These are phyloP conservation scores for Cladophialophora chaetospira DNA, from an alignment of 2,329 filamentous ascomycete genomes.

Conservation along the genomic window DNA sequence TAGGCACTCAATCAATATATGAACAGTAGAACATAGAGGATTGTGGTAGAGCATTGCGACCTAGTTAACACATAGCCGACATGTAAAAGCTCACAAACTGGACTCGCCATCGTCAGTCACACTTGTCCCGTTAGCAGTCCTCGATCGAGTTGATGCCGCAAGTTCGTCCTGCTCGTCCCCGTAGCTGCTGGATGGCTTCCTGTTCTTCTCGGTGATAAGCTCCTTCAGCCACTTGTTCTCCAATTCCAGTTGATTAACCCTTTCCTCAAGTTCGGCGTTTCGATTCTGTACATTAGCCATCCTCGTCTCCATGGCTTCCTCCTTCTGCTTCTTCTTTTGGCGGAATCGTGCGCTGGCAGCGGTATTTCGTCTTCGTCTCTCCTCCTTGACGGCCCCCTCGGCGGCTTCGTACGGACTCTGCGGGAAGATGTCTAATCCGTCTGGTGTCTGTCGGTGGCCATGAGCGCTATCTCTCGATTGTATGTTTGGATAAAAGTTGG, in stretches of 20 bases:
- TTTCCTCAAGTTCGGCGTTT: conserved; percentile 71
- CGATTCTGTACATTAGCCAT: conserved; percentile 83
- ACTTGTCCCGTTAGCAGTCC: background rate
- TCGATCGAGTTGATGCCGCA: background rate
- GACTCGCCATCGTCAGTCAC: background rate
- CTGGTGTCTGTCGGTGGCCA: background rate
- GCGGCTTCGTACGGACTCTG: conserved; percentile 69
- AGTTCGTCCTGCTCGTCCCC: background rate
- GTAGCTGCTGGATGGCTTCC: conserved; percentile 35
- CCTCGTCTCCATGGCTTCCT: conserved; percentile 79
- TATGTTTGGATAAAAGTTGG: conserved; percentile 2
- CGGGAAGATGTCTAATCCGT: conserved; percentile 8
- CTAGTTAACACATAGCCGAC: too few relatives aligned
- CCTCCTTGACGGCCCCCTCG: conserved; percentile 77
- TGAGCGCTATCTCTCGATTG: background rate
- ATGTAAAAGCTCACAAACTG: too few relatives aligned
- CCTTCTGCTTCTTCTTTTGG: conserved; percentile 93
- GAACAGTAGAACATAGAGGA: too few relatives aligned
- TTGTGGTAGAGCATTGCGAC: too few relatives aligned
- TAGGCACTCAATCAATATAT: too few relatives aligned
- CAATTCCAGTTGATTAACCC: conserved; percentile 75
- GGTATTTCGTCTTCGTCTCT: conserved; percentile 86
- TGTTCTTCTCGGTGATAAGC: conserved; percentile 79
- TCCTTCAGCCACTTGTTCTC: conserved; percentile 83
- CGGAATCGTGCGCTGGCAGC: conserved; percentile 86